Percentiles rank a stretch among this genome's conserved stretches.
Evolutionary conservation across 2,329 filamentous ascomycete genomes (phyloP).

Genomic region (Chrysoporthe cubensis): DNA sequence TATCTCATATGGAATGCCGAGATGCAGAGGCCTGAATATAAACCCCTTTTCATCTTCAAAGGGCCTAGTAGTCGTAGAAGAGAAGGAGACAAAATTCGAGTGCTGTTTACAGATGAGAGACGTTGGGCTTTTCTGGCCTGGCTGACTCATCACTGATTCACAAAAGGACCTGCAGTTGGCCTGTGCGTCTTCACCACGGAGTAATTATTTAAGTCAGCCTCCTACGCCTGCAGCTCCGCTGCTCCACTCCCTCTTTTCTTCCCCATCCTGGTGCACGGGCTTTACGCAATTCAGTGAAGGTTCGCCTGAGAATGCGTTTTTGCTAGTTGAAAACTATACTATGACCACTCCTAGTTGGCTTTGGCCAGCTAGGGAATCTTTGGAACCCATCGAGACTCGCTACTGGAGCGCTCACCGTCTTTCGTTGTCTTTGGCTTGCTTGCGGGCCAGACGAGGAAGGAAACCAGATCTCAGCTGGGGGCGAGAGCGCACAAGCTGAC

Average conservation of each 20-base stretch:
- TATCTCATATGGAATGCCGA: neutral
- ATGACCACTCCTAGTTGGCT: constrained; percentile 76
- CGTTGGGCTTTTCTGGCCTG: neutral
- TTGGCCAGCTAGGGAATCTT: constrained; percentile 79
- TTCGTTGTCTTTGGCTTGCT: constrained; percentile 55
- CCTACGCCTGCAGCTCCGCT: constrained; percentile 5
- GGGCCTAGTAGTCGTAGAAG: neutral
- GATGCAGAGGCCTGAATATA: neutral
- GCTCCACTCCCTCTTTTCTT: constrained; percentile 45
- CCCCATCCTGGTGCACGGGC: constrained; percentile 71
- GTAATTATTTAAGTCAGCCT: constrained; percentile 25
- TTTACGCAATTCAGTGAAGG: constrained; percentile 85
- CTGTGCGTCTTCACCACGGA: neutral
- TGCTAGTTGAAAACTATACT: constrained; percentile 89
- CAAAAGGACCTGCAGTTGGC: neutral
- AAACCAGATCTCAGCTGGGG: neutral
- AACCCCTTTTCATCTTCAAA: neutral
- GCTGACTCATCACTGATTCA: neutral
- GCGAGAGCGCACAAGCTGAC: neutral
- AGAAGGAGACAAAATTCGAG: neutral
- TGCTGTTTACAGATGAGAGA: neutral
- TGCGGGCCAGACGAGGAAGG: constrained; percentile 56
- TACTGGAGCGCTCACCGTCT: constrained; percentile 39
- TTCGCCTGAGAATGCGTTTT: constrained; percentile 85
- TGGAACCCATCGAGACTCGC: constrained; percentile 50